Base-by-base conservation (phyloP, 2,329 filamentous ascomycete genomes). In the Stemphylium lycopersici region DNA sequence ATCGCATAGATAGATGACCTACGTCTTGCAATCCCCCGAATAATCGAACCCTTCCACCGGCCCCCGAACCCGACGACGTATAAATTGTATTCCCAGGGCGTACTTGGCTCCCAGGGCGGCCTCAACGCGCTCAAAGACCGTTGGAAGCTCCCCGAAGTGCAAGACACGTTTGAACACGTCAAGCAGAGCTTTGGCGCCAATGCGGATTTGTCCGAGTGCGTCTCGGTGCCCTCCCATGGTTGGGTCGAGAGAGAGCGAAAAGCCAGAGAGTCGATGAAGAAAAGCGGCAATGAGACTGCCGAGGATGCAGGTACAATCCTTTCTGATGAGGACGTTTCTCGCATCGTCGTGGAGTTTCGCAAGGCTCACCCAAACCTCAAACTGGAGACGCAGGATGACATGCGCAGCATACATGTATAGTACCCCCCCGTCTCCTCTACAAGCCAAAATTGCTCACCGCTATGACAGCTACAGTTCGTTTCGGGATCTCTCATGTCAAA, bases 21-120 rank as follows among this genome's bases (percentile, higher is more conserved):
- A 4, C 78, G 79, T 47, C 69, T 75, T 8, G 70, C 75, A 2
- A 74, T 81, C 18, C 78, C 78, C 4, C 71, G 71, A 12, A 66
- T 81, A 16, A 68, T 80, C 32, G 63, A 74, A 8, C 78, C 78
- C 2, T 71, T 81, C 36, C 65, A 65, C 38, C 57, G 59, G 5
- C 56, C 67, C 12, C 62, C 66, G 7, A 63, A 58, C 22, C 62
- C 72, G 7, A 63, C 72, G 3, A 70, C 77, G 16, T 78, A 76
- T 63, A 69, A 67, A 43, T 65, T 71, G 12, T 72, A 77, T 45
- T 76, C 74, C 42, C 68, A 74, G 31, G 70, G 75, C 15, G 73
- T 77, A 4, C 54, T 73, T 16, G 61, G 64, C 24, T 69, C 75
- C 3, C 69, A 73, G 26, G 70, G 68, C 20, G 69, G 72, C 20